Conservation (phyloP, 2,329 filamentous ascomycete species). For the Colletotrichum tanaceti region DNA sequence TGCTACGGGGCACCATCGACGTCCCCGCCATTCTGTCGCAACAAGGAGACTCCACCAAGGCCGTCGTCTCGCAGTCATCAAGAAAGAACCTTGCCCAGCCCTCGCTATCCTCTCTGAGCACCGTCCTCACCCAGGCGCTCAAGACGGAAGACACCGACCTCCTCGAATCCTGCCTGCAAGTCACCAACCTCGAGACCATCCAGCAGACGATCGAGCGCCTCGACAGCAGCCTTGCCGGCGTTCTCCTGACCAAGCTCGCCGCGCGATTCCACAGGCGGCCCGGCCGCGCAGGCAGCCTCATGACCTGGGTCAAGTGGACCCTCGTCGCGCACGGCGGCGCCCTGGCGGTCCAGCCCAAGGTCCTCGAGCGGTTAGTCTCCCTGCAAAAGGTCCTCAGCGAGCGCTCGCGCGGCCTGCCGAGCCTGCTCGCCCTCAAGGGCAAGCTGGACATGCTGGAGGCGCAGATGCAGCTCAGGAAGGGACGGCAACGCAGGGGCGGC, state of each 20-base stretch:
- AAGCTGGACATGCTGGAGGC: slow-evolving; percentile 94
- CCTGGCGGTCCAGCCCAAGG: slow-evolving; percentile 84
- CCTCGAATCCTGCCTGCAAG: slow-evolving; percentile 91
- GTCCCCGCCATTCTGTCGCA: slow-evolving; percentile 72
- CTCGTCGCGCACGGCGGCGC: slow-evolving; percentile 92
- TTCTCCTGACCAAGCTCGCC: slow-evolving; percentile 84
- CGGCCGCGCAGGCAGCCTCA: slow-evolving; percentile 87
- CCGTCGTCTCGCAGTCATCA: slow-evolving; percentile 55
- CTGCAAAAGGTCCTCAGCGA: slow-evolving; percentile 90
- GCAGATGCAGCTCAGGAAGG: slow-evolving; percentile 83
- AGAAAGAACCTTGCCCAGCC: slow-evolving; percentile 68
- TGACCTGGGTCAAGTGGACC: slow-evolving; percentile 97
- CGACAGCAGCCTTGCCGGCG: slow-evolving; percentile 83
- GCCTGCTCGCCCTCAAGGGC: slow-evolving; percentile 88
- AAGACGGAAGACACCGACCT: slow-evolving; percentile 90
- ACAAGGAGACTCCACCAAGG: slow-evolving; percentile 44
- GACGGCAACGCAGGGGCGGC: slow-evolving; percentile 65
- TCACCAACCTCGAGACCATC: slow-evolving; percentile 80
- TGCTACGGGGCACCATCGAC: slow-evolving; percentile 82
- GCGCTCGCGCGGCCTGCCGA: slow-evolving; percentile 83
- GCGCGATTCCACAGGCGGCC: slow-evolving; percentile 88
- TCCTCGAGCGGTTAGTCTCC: slow-evolving; percentile 80
- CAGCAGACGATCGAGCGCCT: slow-evolving; percentile 90
- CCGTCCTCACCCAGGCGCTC: slow-evolving; percentile 92
- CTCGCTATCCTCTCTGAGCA: slow-evolving; percentile 84